phyloP scores from a whole-genome alignment of 345 rosid species.

The Litchi chinensis region DNA sequence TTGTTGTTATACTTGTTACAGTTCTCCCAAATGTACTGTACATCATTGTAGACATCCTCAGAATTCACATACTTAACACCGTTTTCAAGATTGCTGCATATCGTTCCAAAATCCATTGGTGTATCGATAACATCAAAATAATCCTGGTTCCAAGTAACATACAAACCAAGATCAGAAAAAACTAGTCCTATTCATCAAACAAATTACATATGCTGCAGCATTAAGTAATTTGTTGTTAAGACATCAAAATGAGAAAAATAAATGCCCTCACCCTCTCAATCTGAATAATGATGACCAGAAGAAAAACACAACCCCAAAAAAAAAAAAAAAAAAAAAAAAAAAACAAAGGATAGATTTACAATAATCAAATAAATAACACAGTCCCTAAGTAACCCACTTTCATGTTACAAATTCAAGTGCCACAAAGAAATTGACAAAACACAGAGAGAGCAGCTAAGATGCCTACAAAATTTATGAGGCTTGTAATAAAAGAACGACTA shows the following conservation, averaged over 20 bases:
- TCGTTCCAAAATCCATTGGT: conserved; percentile 98
- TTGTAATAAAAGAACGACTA: neutral
- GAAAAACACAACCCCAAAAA: no score
- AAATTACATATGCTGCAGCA: neutral
- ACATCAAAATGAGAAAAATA: neutral
- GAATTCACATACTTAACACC: conserved; percentile 72
- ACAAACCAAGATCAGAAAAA: conserved; percentile 19
- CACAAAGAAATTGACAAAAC: neutral
- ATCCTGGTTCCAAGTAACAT: conserved; percentile 56
- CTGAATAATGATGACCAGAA: no score
- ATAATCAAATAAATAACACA: no score
- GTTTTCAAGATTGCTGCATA: conserved; percentile 78
- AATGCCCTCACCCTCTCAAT: neutral
- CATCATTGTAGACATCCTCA: conserved; percentile 86
- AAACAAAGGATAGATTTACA: no score
- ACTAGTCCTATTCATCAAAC: conserved; percentile 1
- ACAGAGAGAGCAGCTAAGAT: neutral
- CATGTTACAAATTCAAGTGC: neutral
- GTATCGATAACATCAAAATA: conserved; percentile 91
- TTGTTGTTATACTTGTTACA: conserved; percentile 90
- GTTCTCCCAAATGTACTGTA: conserved; percentile 87
- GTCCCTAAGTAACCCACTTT: no score
- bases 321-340: no score
- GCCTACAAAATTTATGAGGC: neutral
- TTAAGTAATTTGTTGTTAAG: neutral